Percentiles rank a stretch among this genome's conserved stretches.
Evolutionary conservation across 1,284 basidiomycete genomes (phyloP).

Genomic region (Acaromyces ingoldii): DNA sequence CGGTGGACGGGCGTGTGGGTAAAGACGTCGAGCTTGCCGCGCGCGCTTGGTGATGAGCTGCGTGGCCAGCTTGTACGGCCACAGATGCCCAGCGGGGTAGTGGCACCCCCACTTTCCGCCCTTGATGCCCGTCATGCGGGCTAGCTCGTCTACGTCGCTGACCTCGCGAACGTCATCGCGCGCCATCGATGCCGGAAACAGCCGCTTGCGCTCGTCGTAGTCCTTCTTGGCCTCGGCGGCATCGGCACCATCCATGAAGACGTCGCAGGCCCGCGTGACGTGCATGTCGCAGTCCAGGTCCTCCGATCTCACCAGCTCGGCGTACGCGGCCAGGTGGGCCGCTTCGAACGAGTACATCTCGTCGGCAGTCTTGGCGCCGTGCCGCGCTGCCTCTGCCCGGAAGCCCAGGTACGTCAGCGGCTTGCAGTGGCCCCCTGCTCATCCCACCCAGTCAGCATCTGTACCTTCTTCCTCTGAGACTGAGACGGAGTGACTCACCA

Average conservation of each 20-base stretch:
- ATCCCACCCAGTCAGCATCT: no score
- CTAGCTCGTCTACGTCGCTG: not conserved
- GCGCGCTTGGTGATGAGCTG: not conserved
- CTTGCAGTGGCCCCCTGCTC: slow-evolving; percentile 2
- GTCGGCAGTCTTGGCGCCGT: not conserved
- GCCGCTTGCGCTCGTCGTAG: not conserved
- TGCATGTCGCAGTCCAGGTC: not conserved
- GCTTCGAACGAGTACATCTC: not conserved
- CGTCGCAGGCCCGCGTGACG: not conserved
- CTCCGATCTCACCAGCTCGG: not conserved
- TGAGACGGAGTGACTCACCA: no score
- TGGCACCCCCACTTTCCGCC: slow-evolving; percentile 2
- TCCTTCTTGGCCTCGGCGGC: not conserved
- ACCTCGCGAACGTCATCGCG: not conserved
- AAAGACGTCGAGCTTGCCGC: not conserved
- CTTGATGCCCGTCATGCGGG: not conserved
- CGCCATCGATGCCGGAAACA: not conserved
- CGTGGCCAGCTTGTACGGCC: slow-evolving; percentile 1
- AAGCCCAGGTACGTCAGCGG: slow-evolving; percentile 1
- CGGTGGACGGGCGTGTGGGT: not conserved
- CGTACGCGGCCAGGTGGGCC: not conserved
- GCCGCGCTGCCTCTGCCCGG: not conserved
- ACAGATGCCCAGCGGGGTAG: slow-evolving; percentile 1
- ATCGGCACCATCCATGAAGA: not conserved
- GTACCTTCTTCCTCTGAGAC: no score